Base-by-base conservation (phyloP, 352 stramenopile species). In the Globisporangium barbulae region DNA sequence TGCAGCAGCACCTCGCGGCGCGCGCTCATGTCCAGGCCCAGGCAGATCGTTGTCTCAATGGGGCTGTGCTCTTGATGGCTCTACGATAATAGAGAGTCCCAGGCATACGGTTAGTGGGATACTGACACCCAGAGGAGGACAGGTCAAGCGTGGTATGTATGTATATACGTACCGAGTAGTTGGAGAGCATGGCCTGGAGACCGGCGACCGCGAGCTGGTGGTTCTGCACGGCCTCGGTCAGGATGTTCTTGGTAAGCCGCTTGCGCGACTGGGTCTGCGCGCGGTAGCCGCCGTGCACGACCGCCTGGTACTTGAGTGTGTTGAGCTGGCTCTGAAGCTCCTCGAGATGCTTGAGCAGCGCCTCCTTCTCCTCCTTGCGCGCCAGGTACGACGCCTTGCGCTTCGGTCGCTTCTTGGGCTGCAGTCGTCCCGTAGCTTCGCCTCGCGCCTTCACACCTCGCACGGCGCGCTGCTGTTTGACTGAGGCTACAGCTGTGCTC, bases 11-110 rank as follows among this genome's bases (percentile, higher is more conserved):
- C 73, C 17, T 62, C 67, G 44, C 65, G 69, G 21, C 79, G 71
- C 59, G 80, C 53, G 5, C 62, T 25, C 28, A 56, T 33, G 45
- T 83, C 67, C 0, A 67, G 67, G 3, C 72, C 68, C 10, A 88
- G 64, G 60, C 73, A 70, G 71, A 88, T 79, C 65, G 58, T 69
- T 65, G 74, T 79, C 42, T 82, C 69, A 22, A 74, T 73, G 13
- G 74, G 74, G 53, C 73, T 59, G 55, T 73, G 64, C 10, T 70
- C 61, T 25, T 77, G 74, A 15, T 67, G 57, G 69, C 63, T 76
- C 73, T 80, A 25, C n/a, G 28, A 49, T 41, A 60, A 56, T n/a
- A n/a, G 10, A 42, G 53, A 25, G 33, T 13, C 45, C 49, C 33
- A 58, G 12, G 56, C 17, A 39, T 39, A 39, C 6, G 33, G 6